Evolutionary conservation across 257 asterid species (phyloP).

Genomic region (Cordia subcordata): DNA sequence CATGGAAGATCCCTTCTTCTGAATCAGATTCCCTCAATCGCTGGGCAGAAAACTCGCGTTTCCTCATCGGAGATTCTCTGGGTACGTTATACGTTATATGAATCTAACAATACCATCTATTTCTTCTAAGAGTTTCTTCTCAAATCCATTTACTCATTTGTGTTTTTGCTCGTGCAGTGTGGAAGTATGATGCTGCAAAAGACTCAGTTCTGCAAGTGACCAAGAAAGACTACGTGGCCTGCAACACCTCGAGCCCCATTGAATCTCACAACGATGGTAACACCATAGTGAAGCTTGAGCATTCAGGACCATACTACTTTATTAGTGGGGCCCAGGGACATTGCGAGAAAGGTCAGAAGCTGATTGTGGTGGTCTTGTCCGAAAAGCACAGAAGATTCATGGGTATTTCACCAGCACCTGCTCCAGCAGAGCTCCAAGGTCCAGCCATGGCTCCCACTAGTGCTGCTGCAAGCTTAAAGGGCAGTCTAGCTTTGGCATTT

Average conservation of each 20-base stretch:
- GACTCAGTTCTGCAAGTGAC: constrained; percentile 69
- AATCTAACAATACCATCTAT: not conserved
- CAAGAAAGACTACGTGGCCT: constrained; percentile 51
- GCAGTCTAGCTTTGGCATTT: constrained; percentile 13
- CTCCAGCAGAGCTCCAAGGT: constrained; percentile 45
- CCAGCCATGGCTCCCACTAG: constrained; percentile 52
- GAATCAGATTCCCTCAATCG: constrained; percentile 49
- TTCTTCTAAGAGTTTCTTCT: not conserved
- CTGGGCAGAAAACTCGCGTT: constrained; percentile 71
- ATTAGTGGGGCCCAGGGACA: constrained; percentile 67
- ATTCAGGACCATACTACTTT: constrained; percentile 71
- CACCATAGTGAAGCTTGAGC: constrained; percentile 44
- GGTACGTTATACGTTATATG: constrained; percentile 21
- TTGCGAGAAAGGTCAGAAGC: constrained; percentile 71
- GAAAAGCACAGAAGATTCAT: constrained; percentile 32
- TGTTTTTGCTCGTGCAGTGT: constrained; percentile 29
- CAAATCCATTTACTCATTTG: too few species aligned
- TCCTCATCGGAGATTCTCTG: constrained; percentile 60
- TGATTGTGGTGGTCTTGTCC: constrained; percentile 63
- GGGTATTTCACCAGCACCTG: constrained; percentile 51
- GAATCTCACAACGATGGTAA: constrained; percentile 44
- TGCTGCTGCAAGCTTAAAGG: constrained; percentile 25
- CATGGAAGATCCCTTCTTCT: constrained; percentile 60
- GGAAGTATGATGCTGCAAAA: constrained; percentile 42
- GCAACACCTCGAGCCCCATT: constrained; percentile 65